Percentiles rank a stretch among this genome's conserved stretches.
Conservation (phyloP, 73 alveolate genomes). For the Paraurostyla sp. region DNA sequence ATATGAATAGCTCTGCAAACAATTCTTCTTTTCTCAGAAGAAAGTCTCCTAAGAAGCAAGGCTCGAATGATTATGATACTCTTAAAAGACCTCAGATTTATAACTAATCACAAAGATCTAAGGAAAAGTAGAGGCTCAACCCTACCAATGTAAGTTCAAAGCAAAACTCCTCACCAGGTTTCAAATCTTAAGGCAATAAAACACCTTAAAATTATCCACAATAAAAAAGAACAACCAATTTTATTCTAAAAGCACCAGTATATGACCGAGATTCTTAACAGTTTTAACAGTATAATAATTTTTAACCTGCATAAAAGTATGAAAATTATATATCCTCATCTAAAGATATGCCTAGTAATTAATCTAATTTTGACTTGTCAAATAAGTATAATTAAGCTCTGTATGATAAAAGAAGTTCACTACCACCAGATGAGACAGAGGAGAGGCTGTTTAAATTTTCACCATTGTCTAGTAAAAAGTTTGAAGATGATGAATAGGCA, state of each 20-base stretch:
- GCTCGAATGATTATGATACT: neutral
- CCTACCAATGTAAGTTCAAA: neutral
- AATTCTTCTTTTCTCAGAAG: neutral
- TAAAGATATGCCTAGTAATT: neutral
- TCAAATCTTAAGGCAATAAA: neutral
- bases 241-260: neutral
- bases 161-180: neutral
- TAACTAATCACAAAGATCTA: neutral
- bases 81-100: neutral
- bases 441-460: constrained; percentile 60
- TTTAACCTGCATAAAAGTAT: neutral
- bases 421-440: neutral
- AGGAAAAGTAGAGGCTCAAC: neutral
- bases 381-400: neutral
- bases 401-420: neutral
- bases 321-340: neutral
- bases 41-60: neutral
- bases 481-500: constrained; percentile 8
- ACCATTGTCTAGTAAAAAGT: constrained; percentile 51
- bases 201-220: neutral
- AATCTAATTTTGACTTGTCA: neutral
- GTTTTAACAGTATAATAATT: neutral
- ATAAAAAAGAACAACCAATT: neutral
- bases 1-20: neutral
- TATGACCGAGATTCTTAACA: too few relatives aligned